A percentile compares a stretch with the other conserved stretches of the same genome.
Conservation (phyloP, 495 filamentous ascomycete genomes). For the Xylaria cubensis region DNA sequence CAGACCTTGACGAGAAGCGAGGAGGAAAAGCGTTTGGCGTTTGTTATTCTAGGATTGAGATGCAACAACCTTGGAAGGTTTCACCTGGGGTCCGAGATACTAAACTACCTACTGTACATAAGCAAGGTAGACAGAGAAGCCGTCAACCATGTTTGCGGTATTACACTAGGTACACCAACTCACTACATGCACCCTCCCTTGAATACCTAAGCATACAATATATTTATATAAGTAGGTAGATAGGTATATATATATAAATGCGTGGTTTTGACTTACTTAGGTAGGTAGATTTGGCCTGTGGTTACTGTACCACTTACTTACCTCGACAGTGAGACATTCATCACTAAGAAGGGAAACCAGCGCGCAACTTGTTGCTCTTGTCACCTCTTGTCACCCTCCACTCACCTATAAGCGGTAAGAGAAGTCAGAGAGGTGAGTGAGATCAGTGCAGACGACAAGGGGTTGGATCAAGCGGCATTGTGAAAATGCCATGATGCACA, state of each 20-base stretch:
- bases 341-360: neutral
- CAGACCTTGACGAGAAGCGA: neutral
- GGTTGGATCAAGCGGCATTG: conserved; percentile 12
- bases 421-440: conserved; percentile 2
- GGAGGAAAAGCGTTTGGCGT: conserved; percentile 7
- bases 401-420: conserved; percentile 10
- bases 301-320: conserved; percentile 5
- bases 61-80: conserved; percentile 2
- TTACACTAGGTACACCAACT: neutral
- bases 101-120: neutral
- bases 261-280: neutral
- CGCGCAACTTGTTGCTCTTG: too few species aligned
- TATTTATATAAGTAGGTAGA: too few species aligned
- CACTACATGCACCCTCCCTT: neutral
- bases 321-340: neutral
- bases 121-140: neutral
- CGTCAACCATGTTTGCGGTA: neutral
- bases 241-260: neutral
- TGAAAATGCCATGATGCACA: conserved; percentile 22
- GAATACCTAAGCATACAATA: neutral
- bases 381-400: neutral
- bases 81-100: conserved; percentile 9
- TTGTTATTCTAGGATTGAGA: conserved; percentile 12
- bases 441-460: neutral
- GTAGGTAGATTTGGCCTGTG: neutral